Percentiles rank a stretch among this genome's conserved stretches.
These are phyloP conservation scores for Coemansia sp. DNA, from an alignment of 192 early-diverging fungal genomes.

Conservation along the genomic window DNA sequence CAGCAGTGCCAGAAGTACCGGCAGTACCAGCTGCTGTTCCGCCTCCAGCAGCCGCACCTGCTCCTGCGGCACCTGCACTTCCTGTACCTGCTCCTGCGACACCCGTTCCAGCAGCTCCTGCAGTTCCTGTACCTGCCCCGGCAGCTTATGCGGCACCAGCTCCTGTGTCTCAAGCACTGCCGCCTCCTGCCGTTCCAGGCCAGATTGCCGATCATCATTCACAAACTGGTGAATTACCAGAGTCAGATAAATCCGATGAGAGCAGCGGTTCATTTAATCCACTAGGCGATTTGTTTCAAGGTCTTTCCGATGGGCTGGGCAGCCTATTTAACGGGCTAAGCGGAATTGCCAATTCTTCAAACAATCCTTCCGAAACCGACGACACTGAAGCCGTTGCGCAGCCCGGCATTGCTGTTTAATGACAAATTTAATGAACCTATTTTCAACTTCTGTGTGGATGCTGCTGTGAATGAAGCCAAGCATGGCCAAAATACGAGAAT, in stretches of 20 bases:
- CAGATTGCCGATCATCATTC: slow-evolving; percentile 20
- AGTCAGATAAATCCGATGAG: background rate
- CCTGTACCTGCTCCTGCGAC: slow-evolving; percentile 1
- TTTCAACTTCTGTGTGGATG: background rate
- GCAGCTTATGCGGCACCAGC: background rate
- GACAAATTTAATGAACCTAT: background rate
- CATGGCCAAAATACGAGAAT: background rate
- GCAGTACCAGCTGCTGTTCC: background rate
- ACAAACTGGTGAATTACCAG: slow-evolving; percentile 11
- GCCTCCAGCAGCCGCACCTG: background rate
- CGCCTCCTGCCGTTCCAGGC: slow-evolving; percentile 15
- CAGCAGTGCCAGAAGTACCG: background rate
- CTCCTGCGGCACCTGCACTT: background rate
- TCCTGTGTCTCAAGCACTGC: background rate
- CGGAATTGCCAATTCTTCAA: slow-evolving; percentile 1
- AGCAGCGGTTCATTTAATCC: slow-evolving; percentile 20
- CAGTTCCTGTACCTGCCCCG: background rate
- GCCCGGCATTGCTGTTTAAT: slow-evolving; percentile 14
- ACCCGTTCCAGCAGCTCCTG: slow-evolving; percentile 5
- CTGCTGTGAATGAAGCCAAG: slow-evolving; percentile 1
- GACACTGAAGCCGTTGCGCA: slow-evolving; percentile 29
- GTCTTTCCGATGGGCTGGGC: slow-evolving; percentile 28
- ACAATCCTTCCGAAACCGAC: slow-evolving; percentile 7
- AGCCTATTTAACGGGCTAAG: slow-evolving; percentile 28
- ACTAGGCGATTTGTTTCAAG: slow-evolving; percentile 21